Base-by-base conservation (phyloP, 2,329 filamentous ascomycete genomes). In the Thelonectria olida region DNA sequence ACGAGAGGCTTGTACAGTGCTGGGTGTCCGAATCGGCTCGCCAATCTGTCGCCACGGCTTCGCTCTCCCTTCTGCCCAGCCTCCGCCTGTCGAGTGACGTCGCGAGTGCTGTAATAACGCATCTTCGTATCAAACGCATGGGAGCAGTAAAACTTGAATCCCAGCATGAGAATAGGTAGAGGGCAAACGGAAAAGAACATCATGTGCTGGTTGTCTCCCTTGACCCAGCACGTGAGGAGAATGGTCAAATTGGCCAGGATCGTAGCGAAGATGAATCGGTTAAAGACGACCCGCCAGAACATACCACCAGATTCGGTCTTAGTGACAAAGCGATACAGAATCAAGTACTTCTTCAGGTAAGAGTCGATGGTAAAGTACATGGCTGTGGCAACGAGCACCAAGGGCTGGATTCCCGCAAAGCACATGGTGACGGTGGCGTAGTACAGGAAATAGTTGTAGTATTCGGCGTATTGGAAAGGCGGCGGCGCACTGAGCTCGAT, bases 371-470 rank as follows among this genome's bases (percentile, higher is more conserved):
- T 81, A 76, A 98, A 98, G 82, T 97, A 99, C 27, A 97, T 79
- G 2, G 94, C 93, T 1, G 92, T 93, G 38, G 96, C 91, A 0
- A 92, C 89, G 7, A 99, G 84, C 2, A 96, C 91, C 22, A 98
- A 84, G 0, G 96, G 96, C 76, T 98, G 96, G 53, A 98, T 84
- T 2, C 89, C 88, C 2, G 90, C 89, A 73, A 96, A 97, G 71
- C 90, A 93, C 15, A 99, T 82, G 0, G 93, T 91, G 28, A 98
- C 92, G 0, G 95, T 97, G 22, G 91, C 84, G 80, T 98, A 99
- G 79, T 92, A 99, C 27, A 98, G 83, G 78, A 97, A 97, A 76
- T 97, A 98, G 77, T 97, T 98, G 85, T 97, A 99, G 80, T 98
- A 98, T 69, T 88, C 93, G 60, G 96, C 93, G 73, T 97, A 98